phyloP scores from a whole-genome alignment of 1,139 yeast genomes.

The Suhomyces terraborum region DNA sequence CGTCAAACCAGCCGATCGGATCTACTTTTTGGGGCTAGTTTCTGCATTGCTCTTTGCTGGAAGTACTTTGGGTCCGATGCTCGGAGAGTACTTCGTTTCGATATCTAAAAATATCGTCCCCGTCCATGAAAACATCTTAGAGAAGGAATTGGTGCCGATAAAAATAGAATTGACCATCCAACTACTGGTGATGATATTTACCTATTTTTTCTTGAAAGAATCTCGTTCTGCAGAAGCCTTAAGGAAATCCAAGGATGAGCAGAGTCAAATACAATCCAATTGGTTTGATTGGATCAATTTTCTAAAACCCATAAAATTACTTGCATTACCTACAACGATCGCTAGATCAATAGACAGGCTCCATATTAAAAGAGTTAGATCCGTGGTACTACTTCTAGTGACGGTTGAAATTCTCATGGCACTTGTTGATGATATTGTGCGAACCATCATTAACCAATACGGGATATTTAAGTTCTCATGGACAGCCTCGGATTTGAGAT shows the following conservation, averaged over 20 bases:
- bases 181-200: constrained; percentile 31
- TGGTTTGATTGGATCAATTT: constrained; percentile 24
- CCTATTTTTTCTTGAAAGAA: constrained; percentile 52
- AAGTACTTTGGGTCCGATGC: constrained; percentile 15
- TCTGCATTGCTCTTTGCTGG: constrained; percentile 14
- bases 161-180: constrained; percentile 31
- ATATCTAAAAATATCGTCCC: constrained; percentile 2
- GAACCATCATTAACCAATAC: constrained; percentile 42
- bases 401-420: constrained; percentile 34
- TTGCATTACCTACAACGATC: constrained; percentile 41
- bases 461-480: constrained; percentile 61
- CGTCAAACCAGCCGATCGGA: constrained; percentile 12
- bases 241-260: constrained; percentile 34
- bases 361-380: constrained; percentile 23
- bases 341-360: constrained; percentile 12
- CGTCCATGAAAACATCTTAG: constrained; percentile 6
- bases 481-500: constrained; percentile 61
- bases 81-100: constrained; percentile 8
- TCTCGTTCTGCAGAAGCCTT: constrained; percentile 42
- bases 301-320: constrained; percentile 49
- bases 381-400: constrained; percentile 47
- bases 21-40: constrained; percentile 13
- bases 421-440: constrained; percentile 10
- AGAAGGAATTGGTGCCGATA: constrained; percentile 31
- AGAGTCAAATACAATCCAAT: background rate